Conservation (phyloP, 345 rosid species). For the Linum trigynum region DNA sequence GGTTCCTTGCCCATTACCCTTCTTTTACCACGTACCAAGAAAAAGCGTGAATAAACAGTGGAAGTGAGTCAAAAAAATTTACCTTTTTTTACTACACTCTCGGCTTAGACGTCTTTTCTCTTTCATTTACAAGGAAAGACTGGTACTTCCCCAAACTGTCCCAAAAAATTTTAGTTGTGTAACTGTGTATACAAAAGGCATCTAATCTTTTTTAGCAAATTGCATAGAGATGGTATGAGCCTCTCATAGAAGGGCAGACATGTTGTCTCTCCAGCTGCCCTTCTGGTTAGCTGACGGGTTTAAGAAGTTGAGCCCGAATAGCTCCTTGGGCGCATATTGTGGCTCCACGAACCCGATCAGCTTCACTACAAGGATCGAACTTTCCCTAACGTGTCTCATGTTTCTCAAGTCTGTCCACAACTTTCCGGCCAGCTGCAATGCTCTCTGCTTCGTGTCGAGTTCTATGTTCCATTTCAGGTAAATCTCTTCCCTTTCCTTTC, state of each 20-base stretch:
- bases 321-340: slow-evolving; percentile 50
- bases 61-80: too few species aligned
- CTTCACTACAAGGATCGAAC: slow-evolving; percentile 54
- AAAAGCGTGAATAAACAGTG: too few species aligned
- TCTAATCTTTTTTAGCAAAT: background rate
- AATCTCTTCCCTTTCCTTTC: slow-evolving; percentile 43
- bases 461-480: slow-evolving; percentile 54
- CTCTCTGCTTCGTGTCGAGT: slow-evolving; percentile 57
- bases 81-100: background rate
- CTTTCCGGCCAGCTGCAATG: slow-evolving; percentile 40
- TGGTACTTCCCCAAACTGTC: background rate
- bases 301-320: slow-evolving; percentile 52
- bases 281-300: slow-evolving; percentile 24
- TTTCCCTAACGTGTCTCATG: slow-evolving; percentile 42
- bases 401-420: slow-evolving; percentile 50
- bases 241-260: slow-evolving; percentile 19
- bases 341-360: slow-evolving; percentile 51
- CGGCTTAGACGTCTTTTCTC: background rate
- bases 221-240: background rate
- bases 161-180: background rate
- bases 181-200: background rate
- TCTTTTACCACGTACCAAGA: too few species aligned
- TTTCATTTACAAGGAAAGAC: background rate
- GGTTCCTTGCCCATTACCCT: too few species aligned
- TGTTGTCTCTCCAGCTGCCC: slow-evolving; percentile 48